Evolutionary conservation across 306 rosid genomes (phyloP), one percentile per base, ranked within the genome.

Genomic region (Vachellia collinsii): DNA sequence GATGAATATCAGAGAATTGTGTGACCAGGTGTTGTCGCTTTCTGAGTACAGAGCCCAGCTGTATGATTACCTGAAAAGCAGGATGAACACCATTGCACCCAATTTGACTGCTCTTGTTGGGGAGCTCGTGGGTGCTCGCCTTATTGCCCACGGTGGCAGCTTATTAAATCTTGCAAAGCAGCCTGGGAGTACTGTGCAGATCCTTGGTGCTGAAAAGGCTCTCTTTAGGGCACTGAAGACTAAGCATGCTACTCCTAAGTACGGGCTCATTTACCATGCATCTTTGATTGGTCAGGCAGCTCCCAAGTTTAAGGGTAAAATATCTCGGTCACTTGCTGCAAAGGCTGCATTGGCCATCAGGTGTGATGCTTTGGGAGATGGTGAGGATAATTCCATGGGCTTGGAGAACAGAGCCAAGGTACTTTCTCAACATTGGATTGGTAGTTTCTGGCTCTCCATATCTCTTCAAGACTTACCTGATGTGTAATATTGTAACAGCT

Each of bases 111-210:
- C 93, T 36, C 82, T 95, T 75, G 97, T 95, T 20, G 97, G 99
- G 47, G 99, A 95, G 86, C 97, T 95, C 12, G 98, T 95, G 42
- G 98, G 98, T 82, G 99, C 99, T 77, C 96, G 99, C 69, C 98
- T 95, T 81, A 95, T 95, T 67, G 94, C 99, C 39, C 98, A 91
- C 71, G 99, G 98, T 1, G 98, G 98, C 70, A 91, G 99, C 84
- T 86, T 95, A 83, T 3, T 93, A 63, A 95, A 93, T 85, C 98
- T 95, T 79, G 94, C 99, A 6, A 95, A 95, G 90, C 97, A 95
- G 90, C 99, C 99, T 44, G 97, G 97, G 42, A 95, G 98, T 76
- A 95, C 98, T 0, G 92, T 93, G 25, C 98, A 95, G 87, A 95
- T 95, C 86, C 97, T 95, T 59, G 97, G 98, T 79, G 97, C 98